These are phyloP conservation scores for Populus trichocarpa DNA, from an alignment of 441 rosid species.

Conservation along the genomic window DNA sequence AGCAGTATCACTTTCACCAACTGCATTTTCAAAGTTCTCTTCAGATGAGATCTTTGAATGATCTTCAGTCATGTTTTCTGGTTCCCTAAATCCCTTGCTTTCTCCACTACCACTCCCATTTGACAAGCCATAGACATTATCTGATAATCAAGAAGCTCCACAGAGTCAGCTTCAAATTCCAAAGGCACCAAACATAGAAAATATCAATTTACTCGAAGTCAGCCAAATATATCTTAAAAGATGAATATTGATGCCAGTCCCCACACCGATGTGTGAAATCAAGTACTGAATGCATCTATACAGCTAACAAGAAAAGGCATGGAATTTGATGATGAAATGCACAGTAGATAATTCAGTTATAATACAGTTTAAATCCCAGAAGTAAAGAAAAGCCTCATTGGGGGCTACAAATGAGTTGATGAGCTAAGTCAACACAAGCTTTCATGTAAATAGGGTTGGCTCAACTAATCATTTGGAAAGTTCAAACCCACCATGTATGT, in stretches of 20 bases:
- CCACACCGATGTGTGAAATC: background rate
- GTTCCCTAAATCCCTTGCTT: slow-evolving; percentile 20
- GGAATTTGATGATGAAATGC: background rate
- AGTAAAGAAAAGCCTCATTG: background rate
- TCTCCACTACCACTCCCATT: slow-evolving; percentile 30
- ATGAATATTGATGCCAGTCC: background rate
- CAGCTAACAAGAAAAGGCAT: background rate
- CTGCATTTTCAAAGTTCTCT: slow-evolving; percentile 27
- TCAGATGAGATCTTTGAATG: slow-evolving; percentile 20
- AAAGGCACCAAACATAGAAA: slow-evolving; percentile 11
- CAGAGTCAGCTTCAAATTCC: slow-evolving; percentile 28
- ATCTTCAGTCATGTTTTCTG: slow-evolving; percentile 18
- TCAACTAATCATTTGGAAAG: background rate
- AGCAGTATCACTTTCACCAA: slow-evolving; percentile 24
- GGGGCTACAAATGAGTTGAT: background rate
- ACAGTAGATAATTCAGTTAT: background rate
- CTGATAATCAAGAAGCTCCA: slow-evolving; percentile 40
- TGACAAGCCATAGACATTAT: slow-evolving; percentile 27
- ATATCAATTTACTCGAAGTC: slow-evolving; percentile 1
- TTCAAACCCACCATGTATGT: background rate
- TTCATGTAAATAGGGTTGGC: background rate
- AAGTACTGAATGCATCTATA: background rate
- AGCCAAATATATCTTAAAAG: background rate
- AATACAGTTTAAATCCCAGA: background rate
- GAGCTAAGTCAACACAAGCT: background rate